phyloP scores from a whole-genome alignment of 805 yeast genomes.

The Candida schatavii region DNA sequence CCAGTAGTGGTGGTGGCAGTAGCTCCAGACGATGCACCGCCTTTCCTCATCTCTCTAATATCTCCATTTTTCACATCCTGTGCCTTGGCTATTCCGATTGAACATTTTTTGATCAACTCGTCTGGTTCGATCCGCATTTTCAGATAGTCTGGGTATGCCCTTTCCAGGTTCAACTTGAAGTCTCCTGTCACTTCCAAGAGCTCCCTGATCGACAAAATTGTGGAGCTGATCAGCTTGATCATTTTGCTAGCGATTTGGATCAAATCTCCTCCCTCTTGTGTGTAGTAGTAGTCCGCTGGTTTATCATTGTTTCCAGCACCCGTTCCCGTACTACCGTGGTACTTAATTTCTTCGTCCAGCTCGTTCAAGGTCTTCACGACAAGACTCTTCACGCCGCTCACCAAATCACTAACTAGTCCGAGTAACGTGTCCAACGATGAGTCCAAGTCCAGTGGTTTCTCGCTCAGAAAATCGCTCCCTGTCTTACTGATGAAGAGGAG shows the following conservation, averaged over 20 bases:
- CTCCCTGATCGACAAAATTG: constrained; percentile 49
- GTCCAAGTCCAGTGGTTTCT: constrained; percentile 43
- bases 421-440: constrained; percentile 54
- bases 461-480: constrained; percentile 38
- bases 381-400: constrained; percentile 59
- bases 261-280: constrained; percentile 66
- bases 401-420: constrained; percentile 62
- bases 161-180: constrained; percentile 54
- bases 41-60: constrained; percentile 18
- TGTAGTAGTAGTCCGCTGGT: constrained; percentile 45
- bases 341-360: constrained; percentile 27
- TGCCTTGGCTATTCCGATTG: constrained; percentile 54
- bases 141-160: constrained; percentile 66
- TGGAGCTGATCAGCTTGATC: constrained; percentile 50
- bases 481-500: constrained; percentile 56
- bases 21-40: neutral
- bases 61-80: constrained; percentile 23
- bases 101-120: constrained; percentile 58
- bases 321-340: constrained; percentile 11
- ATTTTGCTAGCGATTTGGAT: constrained; percentile 59
- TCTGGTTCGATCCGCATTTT: constrained; percentile 56
- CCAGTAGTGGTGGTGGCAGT: constrained; percentile 9
- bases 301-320: constrained; percentile 1
- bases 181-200: constrained; percentile 62
- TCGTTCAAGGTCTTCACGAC: constrained; percentile 54